These are phyloP conservation scores for Oryza punctata DNA, from an alignment of 176 grass and related monocot genomes.

Conservation along the genomic window DNA sequence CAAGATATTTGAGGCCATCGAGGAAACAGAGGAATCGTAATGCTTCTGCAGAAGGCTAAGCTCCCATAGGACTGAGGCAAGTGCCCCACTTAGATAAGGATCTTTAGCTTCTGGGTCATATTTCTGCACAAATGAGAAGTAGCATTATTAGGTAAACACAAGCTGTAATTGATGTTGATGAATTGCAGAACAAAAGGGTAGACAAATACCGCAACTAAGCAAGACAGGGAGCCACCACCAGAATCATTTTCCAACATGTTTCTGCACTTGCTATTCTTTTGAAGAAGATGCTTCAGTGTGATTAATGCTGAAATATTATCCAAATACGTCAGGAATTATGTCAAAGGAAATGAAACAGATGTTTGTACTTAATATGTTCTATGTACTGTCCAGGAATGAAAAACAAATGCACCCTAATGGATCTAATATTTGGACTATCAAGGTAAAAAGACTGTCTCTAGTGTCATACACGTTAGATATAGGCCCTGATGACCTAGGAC, in stretches of 20 bases:
- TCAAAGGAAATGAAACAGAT: neutral
- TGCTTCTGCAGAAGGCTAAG: slow-evolving; percentile 91
- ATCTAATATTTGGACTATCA: neutral
- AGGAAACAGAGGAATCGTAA: slow-evolving; percentile 65
- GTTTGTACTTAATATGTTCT: neutral
- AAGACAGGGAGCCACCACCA: slow-evolving; percentile 85
- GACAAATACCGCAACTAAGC: slow-evolving; percentile 72
- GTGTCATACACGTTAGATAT: no score
- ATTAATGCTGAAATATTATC: neutral
- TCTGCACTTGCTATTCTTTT: slow-evolving; percentile 43
- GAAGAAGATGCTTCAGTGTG: neutral
- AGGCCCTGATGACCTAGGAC: no score
- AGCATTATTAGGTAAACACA: slow-evolving; percentile 21
- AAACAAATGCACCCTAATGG: neutral
- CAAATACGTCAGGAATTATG: neutral
- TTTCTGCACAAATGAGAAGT: slow-evolving; percentile 61
- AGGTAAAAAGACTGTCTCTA: neutral
- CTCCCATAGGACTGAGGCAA: slow-evolving; percentile 94
- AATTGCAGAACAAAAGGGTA: slow-evolving; percentile 20
- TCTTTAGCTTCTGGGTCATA: slow-evolving; percentile 86
- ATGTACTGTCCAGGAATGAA: neutral
- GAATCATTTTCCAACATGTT: slow-evolving; percentile 93
- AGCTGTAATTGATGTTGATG: neutral
- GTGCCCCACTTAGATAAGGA: slow-evolving; percentile 89
- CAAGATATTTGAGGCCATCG: slow-evolving; percentile 67